Base-by-base conservation (phyloP, 176 grass and related monocot species). In the Eragrostis curvula region DNA sequence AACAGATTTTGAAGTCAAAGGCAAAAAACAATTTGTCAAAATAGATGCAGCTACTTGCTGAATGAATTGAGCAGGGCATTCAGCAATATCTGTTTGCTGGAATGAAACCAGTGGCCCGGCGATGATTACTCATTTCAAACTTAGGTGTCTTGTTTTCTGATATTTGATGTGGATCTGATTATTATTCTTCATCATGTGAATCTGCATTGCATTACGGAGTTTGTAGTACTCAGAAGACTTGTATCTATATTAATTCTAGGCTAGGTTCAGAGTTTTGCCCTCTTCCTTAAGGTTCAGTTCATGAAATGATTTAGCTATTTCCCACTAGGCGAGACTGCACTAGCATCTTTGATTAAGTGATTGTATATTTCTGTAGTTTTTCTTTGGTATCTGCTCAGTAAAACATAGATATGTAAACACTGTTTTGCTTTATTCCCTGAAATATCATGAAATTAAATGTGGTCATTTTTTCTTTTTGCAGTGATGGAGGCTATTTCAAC, bases 401-500 rank as follows among this genome's bases (percentile, higher is more conserved):
- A 40, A 61, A 40, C 32, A 77, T 61, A 0, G 2, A 44, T 64
- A 16, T 51, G 25, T 47, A 61, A 69, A 36, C 28, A 52, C 20
- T 66, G 15, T 62, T 9, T 67, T 79, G 49, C 15, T 66, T 44
- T 87, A 64, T 68, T 68, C 13, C 27, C n/a, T 58, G 15, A 13
- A 40, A 8, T 50, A 70, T 45, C 12, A 66, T 77, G 57, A 60
- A 50, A 78, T 73, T 78, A 82, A 82, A 70, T 12, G 25, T 13
- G 1, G 8, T 61, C 4, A 43, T 5, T 4, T 58, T 89, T 65
- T 49, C 8, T 50, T 58, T 85, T 65, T 91, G 77, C 86, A 97
- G 94, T 73, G 94, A 97, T 82, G 94, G 94, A 83, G 94, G 94
- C 14, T 97, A 93, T 64, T 97, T 97, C 41, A 97, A 88, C 83